Percentiles rank a stretch among this genome's conserved stretches.
Evolutionary conservation across 352 stramenopile genomes (phyloP).

Genomic region (Pythium biforme): DNA sequence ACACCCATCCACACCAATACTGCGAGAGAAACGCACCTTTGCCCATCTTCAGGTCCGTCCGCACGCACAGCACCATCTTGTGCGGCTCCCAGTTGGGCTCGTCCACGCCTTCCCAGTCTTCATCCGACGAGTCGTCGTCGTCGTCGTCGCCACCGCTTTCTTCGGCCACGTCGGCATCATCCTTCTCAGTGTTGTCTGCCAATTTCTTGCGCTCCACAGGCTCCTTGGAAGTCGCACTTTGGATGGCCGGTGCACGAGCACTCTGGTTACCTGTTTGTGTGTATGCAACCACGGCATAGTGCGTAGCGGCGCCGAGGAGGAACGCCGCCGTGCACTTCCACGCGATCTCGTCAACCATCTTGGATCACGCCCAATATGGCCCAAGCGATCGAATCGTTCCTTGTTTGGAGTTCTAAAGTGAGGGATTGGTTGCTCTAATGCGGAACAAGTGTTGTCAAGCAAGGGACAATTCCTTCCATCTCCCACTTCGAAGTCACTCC

Average conservation of each 20-base stretch:
- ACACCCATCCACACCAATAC: not conserved
- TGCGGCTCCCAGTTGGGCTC: constrained; percentile 60
- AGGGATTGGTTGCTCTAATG: not conserved
- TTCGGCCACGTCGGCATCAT: not conserved
- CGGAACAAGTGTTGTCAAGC: constrained; percentile 7
- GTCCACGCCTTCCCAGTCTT: constrained; percentile 66
- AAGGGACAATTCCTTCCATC: constrained; percentile 11
- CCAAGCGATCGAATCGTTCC: not conserved
- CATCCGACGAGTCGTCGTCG: constrained; percentile 40
- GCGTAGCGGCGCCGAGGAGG: constrained; percentile 62
- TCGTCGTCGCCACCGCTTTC: constrained; percentile 14
- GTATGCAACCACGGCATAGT: constrained; percentile 54
- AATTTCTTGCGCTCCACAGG: constrained; percentile 8
- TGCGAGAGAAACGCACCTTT: constrained; percentile 66
- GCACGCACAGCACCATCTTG: constrained; percentile 96
- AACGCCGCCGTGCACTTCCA: constrained; percentile 84
- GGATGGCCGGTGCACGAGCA: not conserved
- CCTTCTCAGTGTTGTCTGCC: not conserved
- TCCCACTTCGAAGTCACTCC: constrained; percentile 8
- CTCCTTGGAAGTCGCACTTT: constrained; percentile 7
- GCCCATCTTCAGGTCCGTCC: constrained; percentile 94
- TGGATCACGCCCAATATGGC: too few relatives aligned
- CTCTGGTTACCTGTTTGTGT: constrained; percentile 27
- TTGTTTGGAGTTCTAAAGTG: not conserved
- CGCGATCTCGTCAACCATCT: constrained; percentile 53